phyloP scores from a whole-genome alignment of 768 basidiomycete genomes.

The Roridomyces roridus region DNA sequence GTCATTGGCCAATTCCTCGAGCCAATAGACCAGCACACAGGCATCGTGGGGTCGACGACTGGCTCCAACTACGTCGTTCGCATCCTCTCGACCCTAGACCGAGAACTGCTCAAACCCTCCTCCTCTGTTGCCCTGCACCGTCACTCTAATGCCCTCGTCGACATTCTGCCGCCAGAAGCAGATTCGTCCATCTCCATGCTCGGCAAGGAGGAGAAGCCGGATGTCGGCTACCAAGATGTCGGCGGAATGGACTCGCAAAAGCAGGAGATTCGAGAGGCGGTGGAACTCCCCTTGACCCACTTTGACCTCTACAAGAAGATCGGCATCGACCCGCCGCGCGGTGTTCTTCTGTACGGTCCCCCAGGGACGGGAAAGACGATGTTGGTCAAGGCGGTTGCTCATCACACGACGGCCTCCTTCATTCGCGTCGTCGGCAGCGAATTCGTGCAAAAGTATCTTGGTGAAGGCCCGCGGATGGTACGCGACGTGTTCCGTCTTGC shows the following conservation, averaged over 20 bases:
- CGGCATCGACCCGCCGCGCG: slow-evolving; percentile 97
- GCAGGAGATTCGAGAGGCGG: slow-evolving; percentile 98
- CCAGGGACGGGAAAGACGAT: slow-evolving; percentile 99
- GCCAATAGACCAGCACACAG: slow-evolving; percentile 96
- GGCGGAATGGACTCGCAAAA: slow-evolving; percentile 98
- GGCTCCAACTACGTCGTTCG: slow-evolving; percentile 98
- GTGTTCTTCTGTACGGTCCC: slow-evolving; percentile 95
- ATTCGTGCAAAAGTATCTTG: slow-evolving; percentile 99
- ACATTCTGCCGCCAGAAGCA: slow-evolving; percentile 97
- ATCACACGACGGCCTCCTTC: slow-evolving; percentile 96
- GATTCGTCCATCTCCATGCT: slow-evolving; percentile 98
- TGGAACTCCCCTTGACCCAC: slow-evolving; percentile 95
- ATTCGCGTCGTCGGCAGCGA: slow-evolving; percentile 98
- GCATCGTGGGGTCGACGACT: slow-evolving; percentile 97
- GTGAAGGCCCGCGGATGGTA: slow-evolving; percentile 99
- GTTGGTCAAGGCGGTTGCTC: slow-evolving; percentile 99
- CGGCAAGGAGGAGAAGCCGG: slow-evolving; percentile 92
- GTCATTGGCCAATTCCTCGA: slow-evolving; percentile 99
- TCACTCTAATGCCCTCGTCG: slow-evolving; percentile 97
- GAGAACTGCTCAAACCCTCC: slow-evolving; percentile 95
- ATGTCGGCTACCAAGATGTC: slow-evolving; percentile 92
- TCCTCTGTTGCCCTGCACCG: slow-evolving; percentile 98
- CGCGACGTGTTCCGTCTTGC: slow-evolving; percentile 98
- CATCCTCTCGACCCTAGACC: slow-evolving; percentile 95
- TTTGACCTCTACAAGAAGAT: slow-evolving; percentile 99